Conservation (phyloP, 2,329 filamentous ascomycete genomes). For the Gliomastix tumulicola region DNA sequence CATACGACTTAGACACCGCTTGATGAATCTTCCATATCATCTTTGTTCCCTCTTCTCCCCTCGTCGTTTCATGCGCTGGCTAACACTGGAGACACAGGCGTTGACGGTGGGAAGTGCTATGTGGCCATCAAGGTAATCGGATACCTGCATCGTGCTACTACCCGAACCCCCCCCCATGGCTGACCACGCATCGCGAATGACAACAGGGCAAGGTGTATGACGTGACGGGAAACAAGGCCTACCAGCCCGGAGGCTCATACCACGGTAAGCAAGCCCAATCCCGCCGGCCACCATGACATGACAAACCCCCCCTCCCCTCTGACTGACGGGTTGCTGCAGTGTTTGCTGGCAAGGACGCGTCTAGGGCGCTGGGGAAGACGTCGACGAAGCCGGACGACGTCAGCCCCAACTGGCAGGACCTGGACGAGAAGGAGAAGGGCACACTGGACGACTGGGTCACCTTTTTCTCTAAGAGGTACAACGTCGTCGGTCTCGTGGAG, state of each 20-base stretch:
- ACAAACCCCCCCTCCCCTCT: too few relatives aligned
- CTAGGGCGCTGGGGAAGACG: slow-evolving; percentile 80
- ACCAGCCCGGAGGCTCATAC: slow-evolving; percentile 77
- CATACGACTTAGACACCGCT: too few relatives aligned
- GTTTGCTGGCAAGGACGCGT: slow-evolving; percentile 92
- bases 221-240: slow-evolving; percentile 82
- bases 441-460: slow-evolving; percentile 88
- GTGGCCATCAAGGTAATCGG: slow-evolving; percentile 61
- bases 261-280: slow-evolving; percentile 49
- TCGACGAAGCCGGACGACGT: slow-evolving; percentile 84
- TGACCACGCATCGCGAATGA: neutral
- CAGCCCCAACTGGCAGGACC: slow-evolving; percentile 71
- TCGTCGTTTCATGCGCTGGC: slow-evolving; percentile 1
- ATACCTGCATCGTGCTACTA: neutral
- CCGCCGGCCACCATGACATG: neutral
- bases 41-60: too few relatives aligned
- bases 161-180: neutral
- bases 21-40: too few relatives aligned
- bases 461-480: slow-evolving; percentile 96
- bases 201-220: slow-evolving; percentile 84
- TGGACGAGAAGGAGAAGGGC: slow-evolving; percentile 78
- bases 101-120: slow-evolving; percentile 57
- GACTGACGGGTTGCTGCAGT: slow-evolving; percentile 48
- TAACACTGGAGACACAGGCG: slow-evolving; percentile 43
- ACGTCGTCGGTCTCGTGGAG: slow-evolving; percentile 66